Base-by-base conservation (phyloP, 192 early-diverging fungal species). In the Backusella macrospora region DNA sequence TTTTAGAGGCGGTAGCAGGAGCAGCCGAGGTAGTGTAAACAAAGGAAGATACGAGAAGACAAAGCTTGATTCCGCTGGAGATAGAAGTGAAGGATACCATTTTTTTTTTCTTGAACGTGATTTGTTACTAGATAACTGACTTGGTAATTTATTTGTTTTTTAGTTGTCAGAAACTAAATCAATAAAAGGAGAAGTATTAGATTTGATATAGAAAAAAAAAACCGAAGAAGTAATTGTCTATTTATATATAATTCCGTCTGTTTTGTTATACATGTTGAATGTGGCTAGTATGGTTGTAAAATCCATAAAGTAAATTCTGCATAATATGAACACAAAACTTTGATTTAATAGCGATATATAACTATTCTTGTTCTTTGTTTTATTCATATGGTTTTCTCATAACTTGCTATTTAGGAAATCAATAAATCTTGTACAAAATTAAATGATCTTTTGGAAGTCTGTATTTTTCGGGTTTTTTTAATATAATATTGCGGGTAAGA, bases 51-150 rank as follows among this genome's bases (percentile, higher is more conserved):
- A 66, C 18, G 38, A 66, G 15, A 39, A 39, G 38, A 9, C 29
- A 34, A 16, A 66, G 40, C 10, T 38, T 39, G 12, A 66, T 21
- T 21, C 65, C 34, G 37, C 21, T 38, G n/a, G 65, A 38, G 38
- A 66, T 66, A 10, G 65, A 66, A 40, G 38, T 40, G 18, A 66
- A 66, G 37, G 65, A 66, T 10, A 66, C 65, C 65, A 66, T 66
- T 59, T 49, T 21, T 52, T 55, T 59, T 34, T 34, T 34, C 29
- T 34, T 34, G 29, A 34, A n/a, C 2, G 29, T 34, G 29, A 34
- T 34, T 2, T 34, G 29, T 34, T 34, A 34, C 29, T 34, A 34
- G 29, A 34, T 34, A 34, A 34, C 29, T 34, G 29, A 1, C 4
- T 59, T 5, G 52, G 12, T 26, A 26, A 14, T 18, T 49, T 18